phyloP scores from a whole-genome alignment of 2,329 filamentous ascomycete genomes.

The Pleurostoma richardsiae region DNA sequence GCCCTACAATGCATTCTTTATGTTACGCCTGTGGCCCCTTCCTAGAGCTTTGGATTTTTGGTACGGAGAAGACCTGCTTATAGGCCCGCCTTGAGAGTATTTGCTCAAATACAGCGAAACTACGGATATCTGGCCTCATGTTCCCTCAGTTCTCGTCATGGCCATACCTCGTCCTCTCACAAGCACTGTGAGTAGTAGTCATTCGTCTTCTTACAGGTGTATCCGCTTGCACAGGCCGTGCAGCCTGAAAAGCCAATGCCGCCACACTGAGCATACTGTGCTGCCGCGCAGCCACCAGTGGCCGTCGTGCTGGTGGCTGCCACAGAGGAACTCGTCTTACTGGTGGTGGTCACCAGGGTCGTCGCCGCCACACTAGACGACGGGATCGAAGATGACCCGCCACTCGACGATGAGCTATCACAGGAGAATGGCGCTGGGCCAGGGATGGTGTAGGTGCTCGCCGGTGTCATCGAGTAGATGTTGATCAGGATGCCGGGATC shows the following conservation, averaged over 20 bases:
- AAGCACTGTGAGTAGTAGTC: conserved; percentile 9
- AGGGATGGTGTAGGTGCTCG: conserved; percentile 8
- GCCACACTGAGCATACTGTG: conserved; percentile 5
- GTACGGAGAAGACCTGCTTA: too few relatives aligned
- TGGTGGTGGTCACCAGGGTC: neutral
- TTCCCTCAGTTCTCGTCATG: too few relatives aligned
- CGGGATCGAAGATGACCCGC: conserved; percentile 1
- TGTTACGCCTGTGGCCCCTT: too few relatives aligned
- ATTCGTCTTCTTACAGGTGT: conserved; percentile 6
- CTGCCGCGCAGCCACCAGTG: conserved; percentile 4
- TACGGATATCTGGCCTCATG: too few relatives aligned
- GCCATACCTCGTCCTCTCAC: neutral
- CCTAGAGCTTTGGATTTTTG: too few relatives aligned
- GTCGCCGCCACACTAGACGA: neutral
- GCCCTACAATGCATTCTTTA: too few relatives aligned
- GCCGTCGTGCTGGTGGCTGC: conserved; percentile 1
- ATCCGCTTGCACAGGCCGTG: conserved; percentile 1
- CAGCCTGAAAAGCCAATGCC: conserved; percentile 5
- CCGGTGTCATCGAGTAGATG: conserved; percentile 5
- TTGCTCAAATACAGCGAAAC: too few relatives aligned
- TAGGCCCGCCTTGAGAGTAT: too few relatives aligned
- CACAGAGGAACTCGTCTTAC: neutral
- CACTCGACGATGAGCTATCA: conserved; percentile 4
- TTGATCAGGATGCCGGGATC: conserved; percentile 6
- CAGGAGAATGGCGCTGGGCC: conserved; percentile 9